Percentiles rank a stretch among this genome's conserved stretches.
Evolutionary conservation across 306 rosid genomes (phyloP).

Genomic region (Quercus variabilis): DNA sequence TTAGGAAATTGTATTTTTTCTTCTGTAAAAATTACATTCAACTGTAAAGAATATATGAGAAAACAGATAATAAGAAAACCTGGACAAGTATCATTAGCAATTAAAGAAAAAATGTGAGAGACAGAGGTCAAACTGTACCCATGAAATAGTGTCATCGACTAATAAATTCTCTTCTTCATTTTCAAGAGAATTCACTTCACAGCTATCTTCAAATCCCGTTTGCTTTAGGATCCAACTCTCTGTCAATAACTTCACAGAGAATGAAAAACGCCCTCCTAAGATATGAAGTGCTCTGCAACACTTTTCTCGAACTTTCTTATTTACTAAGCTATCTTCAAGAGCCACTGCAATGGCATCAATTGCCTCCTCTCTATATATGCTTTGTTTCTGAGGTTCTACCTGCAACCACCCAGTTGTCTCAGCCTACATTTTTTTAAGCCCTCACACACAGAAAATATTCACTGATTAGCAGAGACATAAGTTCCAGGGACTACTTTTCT

Average conservation of each 20-base stretch:
- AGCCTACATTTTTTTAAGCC: conserved; percentile 2
- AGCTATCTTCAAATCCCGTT: conserved; percentile 23
- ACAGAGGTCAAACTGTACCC: conserved; percentile 34
- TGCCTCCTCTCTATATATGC: conserved; percentile 55
- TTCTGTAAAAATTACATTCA: background rate
- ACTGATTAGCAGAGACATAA: background rate
- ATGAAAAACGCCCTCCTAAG: conserved; percentile 62
- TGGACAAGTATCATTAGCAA: background rate
- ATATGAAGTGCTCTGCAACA: conserved; percentile 63
- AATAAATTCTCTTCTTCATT: conserved; percentile 27
- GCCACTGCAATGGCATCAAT: conserved; percentile 56
- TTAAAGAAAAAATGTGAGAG: background rate
- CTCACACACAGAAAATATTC: too few relatives aligned
- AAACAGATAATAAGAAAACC: background rate
- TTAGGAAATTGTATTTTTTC: background rate
- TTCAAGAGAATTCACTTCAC: conserved; percentile 25
- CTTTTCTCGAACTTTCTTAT: conserved; percentile 39
- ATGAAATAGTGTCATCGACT: conserved; percentile 22
- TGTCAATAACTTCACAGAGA: conserved; percentile 39
- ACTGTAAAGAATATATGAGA: background rate
- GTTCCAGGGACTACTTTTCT: background rate
- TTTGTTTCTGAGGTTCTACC: conserved; percentile 49
- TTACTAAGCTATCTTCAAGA: conserved; percentile 60
- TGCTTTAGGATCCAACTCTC: conserved; percentile 36
- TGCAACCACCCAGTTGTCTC: conserved; percentile 22